Evolutionary conservation across 768 basidiomycete genomes (phyloP).

Genomic region (Hemileccinum rubropunctum): DNA sequence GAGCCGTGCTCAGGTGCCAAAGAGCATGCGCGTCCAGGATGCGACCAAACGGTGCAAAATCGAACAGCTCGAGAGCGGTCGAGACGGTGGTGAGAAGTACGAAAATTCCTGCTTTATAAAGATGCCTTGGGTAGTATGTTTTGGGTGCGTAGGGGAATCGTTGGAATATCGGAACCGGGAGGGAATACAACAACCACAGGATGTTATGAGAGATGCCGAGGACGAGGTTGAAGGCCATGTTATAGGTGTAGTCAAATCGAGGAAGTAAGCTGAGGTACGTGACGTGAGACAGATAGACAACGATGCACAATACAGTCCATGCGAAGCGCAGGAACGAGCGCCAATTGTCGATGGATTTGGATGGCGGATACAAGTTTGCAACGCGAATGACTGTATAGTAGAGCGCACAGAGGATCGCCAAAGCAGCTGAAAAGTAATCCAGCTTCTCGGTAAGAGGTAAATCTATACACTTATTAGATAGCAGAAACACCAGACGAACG

Average conservation of each 20-base stretch:
- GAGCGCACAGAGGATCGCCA: constrained; percentile 78
- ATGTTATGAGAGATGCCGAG: constrained; percentile 78
- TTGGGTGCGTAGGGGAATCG: constrained; percentile 55
- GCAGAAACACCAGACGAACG: neutral
- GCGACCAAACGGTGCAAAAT: constrained; percentile 80
- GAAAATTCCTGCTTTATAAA: constrained; percentile 53
- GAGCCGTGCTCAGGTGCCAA: constrained; percentile 88
- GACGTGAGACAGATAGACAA: constrained; percentile 67
- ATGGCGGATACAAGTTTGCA: constrained; percentile 60
- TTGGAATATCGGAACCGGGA: constrained; percentile 45
- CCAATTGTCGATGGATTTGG: constrained; percentile 24
- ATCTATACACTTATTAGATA: constrained; percentile 47
- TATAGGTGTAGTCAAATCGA: constrained; percentile 92
- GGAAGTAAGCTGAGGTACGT: constrained; percentile 74
- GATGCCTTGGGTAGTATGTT: constrained; percentile 57
- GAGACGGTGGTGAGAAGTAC: constrained; percentile 71
- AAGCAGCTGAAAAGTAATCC: constrained; percentile 94
- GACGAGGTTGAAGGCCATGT: constrained; percentile 79
- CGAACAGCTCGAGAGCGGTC: constrained; percentile 81
- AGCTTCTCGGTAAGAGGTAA: constrained; percentile 78
- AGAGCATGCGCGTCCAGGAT: constrained; percentile 87
- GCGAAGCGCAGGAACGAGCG: constrained; percentile 16
- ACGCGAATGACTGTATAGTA: constrained; percentile 76
- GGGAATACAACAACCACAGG: constrained; percentile 76
- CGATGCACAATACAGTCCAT: constrained; percentile 53